Conservation (phyloP, 2,329 filamentous ascomycete species). For the Microsporum ferrugineum region DNA sequence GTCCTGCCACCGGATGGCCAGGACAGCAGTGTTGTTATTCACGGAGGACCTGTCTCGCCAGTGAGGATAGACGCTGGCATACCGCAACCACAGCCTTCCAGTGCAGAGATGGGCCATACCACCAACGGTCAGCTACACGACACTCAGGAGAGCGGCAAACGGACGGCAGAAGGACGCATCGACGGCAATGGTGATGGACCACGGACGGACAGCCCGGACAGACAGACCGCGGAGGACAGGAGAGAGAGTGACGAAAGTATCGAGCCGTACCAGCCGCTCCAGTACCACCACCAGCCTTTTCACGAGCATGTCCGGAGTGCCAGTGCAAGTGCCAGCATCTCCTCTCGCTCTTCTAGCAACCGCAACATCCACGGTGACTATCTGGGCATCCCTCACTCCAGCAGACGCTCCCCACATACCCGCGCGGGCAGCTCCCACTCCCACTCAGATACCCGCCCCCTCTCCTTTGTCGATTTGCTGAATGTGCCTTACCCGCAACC, state of each 20-base stretch:
- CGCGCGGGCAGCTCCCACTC: slow-evolving; percentile 42
- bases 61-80: slow-evolving; percentile 24
- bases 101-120: slow-evolving; percentile 18
- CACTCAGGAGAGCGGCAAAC: neutral
- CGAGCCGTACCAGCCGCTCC: slow-evolving; percentile 34
- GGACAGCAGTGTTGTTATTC: slow-evolving; percentile 19
- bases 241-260: neutral
- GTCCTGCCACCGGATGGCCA: slow-evolving; percentile 15
- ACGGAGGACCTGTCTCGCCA: slow-evolving; percentile 25
- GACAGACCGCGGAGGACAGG: slow-evolving; percentile 12
- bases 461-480: slow-evolving; percentile 51
- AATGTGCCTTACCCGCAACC: slow-evolving; percentile 71
- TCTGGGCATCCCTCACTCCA: slow-evolving; percentile 48
- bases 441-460: slow-evolving; percentile 42
- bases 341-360: slow-evolving; percentile 19
- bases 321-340: slow-evolving; percentile 20
- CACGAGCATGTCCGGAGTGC: slow-evolving; percentile 24
- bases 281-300: slow-evolving; percentile 42
- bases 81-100: slow-evolving; percentile 21
- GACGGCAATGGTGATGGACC: neutral
- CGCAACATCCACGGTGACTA: slow-evolving; percentile 32
- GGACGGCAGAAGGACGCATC: neutral
- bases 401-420: slow-evolving; percentile 41
- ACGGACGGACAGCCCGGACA: neutral
- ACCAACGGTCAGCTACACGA: slow-evolving; percentile 5